phyloP scores from a whole-genome alignment of 805 yeast genomes.

The Cyberlindnera nakhonratchasimensis region DNA sequence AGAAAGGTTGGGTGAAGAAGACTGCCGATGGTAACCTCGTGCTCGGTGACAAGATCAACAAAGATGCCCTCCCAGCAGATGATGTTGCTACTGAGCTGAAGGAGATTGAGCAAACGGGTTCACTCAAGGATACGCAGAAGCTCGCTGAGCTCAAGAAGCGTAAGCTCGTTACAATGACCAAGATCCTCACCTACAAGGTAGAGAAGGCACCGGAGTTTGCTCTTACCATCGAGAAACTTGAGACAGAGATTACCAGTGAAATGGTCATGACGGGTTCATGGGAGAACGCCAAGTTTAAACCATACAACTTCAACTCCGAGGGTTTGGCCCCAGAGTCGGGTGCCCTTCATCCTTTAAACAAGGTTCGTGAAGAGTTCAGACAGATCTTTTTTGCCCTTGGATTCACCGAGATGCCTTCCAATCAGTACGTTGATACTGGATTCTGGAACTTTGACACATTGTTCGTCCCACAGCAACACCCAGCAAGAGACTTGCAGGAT shows the following conservation, averaged over 20 bases:
- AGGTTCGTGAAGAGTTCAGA: conserved; percentile 96
- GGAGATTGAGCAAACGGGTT: conserved; percentile 52
- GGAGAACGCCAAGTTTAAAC: conserved; percentile 82
- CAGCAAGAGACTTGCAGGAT: conserved; percentile 98
- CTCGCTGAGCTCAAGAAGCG: conserved; percentile 89
- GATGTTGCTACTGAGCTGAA: conserved; percentile 62
- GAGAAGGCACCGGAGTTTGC: conserved; percentile 84
- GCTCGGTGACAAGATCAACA: conserved; percentile 47
- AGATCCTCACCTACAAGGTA: conserved; percentile 71
- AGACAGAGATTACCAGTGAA: conserved; percentile 92
- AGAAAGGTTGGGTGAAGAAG: conserved; percentile 93
- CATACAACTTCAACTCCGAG: conserved; percentile 93
- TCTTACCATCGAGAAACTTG: conserved; percentile 70
- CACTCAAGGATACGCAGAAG: conserved; percentile 58
- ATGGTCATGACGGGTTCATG: conserved; percentile 84
- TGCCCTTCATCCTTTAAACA: conserved; percentile 93
- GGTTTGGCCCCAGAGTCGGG: conserved; percentile 86
- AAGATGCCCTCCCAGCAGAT: conserved; percentile 53
- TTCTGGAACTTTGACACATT: conserved; percentile 99
- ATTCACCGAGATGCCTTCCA: conserved; percentile 98
- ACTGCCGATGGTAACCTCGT: conserved; percentile 43
- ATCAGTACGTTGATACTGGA: conserved; percentile 96
- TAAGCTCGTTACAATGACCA: conserved; percentile 71
- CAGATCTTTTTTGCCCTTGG: conserved; percentile 98
- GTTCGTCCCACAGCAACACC: conserved; percentile 98